A percentile compares a stretch with the other conserved stretches of the same genome.
Conservation (phyloP, 1,139 yeast species). For the Zygoascus sp. region DNA sequence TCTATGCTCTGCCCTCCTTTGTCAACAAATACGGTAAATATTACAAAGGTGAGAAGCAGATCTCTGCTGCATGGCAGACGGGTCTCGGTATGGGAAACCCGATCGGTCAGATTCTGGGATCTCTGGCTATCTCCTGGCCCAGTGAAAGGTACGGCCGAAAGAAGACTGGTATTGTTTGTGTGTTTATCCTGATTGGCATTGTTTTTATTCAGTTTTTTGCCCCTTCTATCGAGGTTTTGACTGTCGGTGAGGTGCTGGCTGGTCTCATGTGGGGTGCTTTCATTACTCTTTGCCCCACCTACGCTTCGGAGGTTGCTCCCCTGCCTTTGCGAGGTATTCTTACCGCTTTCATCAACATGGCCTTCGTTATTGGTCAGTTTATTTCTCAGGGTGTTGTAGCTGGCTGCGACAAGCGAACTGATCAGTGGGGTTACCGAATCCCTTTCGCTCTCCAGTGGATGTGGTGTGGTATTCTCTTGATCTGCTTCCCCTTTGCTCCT, state of each 20-base stretch:
- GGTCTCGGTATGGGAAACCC: slow-evolving; percentile 28
- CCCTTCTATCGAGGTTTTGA: slow-evolving; percentile 35
- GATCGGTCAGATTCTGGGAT: slow-evolving; percentile 27
- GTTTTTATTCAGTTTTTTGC: slow-evolving; percentile 46
- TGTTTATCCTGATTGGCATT: slow-evolving; percentile 27
- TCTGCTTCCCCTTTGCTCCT: slow-evolving; percentile 35
- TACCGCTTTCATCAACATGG: slow-evolving; percentile 42
- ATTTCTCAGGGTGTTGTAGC: slow-evolving; percentile 41
- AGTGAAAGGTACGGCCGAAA: slow-evolving; percentile 48
- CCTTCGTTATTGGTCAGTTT: slow-evolving; percentile 46
- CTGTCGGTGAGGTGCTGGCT: slow-evolving; percentile 43
- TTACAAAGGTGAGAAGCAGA: slow-evolving; percentile 33
- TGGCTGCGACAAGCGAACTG: slow-evolving; percentile 51
- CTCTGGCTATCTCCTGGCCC: slow-evolving; percentile 22
- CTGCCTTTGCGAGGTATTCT: slow-evolving; percentile 42
- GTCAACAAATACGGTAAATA: slow-evolving; percentile 38
- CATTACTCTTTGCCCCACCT: slow-evolving; percentile 43
- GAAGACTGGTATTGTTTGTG: slow-evolving; percentile 39
- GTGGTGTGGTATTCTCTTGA: slow-evolving; percentile 27
- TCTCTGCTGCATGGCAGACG: slow-evolving; percentile 37
- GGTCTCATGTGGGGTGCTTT: slow-evolving; percentile 48
- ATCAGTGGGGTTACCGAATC: slow-evolving; percentile 34
- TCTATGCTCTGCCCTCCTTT: slow-evolving; percentile 45
- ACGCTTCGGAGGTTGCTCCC: slow-evolving; percentile 48
- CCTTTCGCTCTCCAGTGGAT: slow-evolving; percentile 34